Conservation (phyloP, 2,329 filamentous ascomycete species). For the Verticillium alfalfae region DNA sequence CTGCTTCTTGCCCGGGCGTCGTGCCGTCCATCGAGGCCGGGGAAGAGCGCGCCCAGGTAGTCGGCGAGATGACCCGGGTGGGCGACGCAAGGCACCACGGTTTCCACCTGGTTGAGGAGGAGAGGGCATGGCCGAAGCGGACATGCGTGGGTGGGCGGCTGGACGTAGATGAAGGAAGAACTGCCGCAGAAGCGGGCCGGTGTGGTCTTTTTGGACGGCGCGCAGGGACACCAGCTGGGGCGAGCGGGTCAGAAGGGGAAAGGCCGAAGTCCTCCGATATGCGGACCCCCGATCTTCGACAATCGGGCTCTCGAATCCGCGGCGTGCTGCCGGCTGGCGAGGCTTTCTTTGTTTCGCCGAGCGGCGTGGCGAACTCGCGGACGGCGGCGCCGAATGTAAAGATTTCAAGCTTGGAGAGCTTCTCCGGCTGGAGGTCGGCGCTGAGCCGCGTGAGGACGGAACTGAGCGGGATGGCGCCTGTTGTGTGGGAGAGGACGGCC, state of each 20-base stretch:
- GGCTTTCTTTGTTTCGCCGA: conserved; percentile 14
- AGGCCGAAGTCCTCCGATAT: conserved; percentile 31
- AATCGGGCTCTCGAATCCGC: conserved; percentile 11
- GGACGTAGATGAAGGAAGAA: conserved; percentile 27
- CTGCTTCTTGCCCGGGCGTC: conserved; percentile 8
- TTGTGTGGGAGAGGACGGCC: conserved; percentile 33
- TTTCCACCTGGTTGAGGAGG: too few relatives aligned
- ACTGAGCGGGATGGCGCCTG: conserved; percentile 26
- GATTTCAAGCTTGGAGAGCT: conserved; percentile 31
- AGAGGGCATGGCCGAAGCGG: background rate
- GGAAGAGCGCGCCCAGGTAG: conserved; percentile 30
- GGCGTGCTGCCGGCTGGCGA: background rate
- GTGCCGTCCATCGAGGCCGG: conserved; percentile 15
- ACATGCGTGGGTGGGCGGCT: conserved; percentile 7
- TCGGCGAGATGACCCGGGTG: conserved; percentile 18
- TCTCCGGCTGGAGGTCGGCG: conserved; percentile 27
- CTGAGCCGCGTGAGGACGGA: conserved; percentile 29
- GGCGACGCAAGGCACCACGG: background rate
- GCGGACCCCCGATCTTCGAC: conserved; percentile 15
- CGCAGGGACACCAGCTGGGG: conserved; percentile 29
- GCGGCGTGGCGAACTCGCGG: conserved; percentile 28
- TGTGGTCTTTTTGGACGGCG: conserved; percentile 26
- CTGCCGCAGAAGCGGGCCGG: conserved; percentile 31
- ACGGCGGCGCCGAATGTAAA: conserved; percentile 37
- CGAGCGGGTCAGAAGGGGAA: conserved; percentile 29